Conservation (phyloP, 768 basidiomycete species). For the Lyophyllum shimeji region DNA sequence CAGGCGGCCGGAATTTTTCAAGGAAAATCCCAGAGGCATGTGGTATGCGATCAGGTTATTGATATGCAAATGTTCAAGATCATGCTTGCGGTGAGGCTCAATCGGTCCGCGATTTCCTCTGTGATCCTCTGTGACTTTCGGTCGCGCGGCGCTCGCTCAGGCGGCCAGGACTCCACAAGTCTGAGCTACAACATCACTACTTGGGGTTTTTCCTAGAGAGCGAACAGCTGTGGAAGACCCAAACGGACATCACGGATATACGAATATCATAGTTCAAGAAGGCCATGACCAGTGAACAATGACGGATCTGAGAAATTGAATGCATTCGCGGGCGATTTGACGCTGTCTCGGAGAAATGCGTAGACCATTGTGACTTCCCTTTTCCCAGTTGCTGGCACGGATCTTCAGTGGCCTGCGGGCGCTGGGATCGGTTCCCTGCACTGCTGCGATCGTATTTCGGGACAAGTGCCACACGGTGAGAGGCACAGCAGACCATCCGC, state of each 20-base stretch:
- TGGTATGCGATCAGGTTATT: not conserved
- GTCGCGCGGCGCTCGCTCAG: too few species aligned
- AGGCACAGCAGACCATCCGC: too few species aligned
- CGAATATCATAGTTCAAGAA: not conserved
- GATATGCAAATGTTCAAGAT: not conserved
- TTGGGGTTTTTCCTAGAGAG: not conserved
- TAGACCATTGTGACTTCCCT: not conserved
- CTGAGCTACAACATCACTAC: too few species aligned
- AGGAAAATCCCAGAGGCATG: not conserved
- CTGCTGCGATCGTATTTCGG: not conserved
- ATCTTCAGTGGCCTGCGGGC: not conserved
- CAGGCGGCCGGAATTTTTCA: constrained; percentile 1
- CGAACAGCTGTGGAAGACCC: not conserved
- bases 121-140: not conserved
- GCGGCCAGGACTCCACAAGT: too few species aligned
- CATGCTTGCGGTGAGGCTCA: not conserved
- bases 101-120: not conserved
- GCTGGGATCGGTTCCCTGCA: not conserved
- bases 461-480: too few species aligned
- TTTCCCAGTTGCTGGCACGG: not conserved
- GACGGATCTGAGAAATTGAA: not conserved
- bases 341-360: not conserved
- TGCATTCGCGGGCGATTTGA: not conserved
- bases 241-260: not conserved
- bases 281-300: not conserved